phyloP scores from a whole-genome alignment of 495 filamentous ascomycete species.

The Hyaloscypha hepaticicola region DNA sequence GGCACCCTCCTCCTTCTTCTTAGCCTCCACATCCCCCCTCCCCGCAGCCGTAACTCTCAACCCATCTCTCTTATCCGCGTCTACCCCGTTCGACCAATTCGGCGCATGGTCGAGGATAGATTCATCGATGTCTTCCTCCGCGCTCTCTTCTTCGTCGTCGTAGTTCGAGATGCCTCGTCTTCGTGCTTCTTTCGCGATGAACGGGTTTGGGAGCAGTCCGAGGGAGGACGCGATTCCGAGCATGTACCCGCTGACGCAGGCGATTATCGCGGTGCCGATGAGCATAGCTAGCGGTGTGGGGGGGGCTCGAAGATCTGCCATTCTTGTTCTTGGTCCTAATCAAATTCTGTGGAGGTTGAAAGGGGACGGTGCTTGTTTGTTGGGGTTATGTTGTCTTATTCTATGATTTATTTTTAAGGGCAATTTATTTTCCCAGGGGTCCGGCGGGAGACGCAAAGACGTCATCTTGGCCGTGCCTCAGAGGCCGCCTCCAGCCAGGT shows the following conservation, averaged over 20 bases:
- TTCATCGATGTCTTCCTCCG: conserved; percentile 52
- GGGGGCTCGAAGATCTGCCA: conserved; percentile 26
- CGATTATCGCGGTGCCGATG: conserved; percentile 61
- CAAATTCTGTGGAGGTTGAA: neutral
- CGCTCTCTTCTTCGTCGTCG: conserved; percentile 46
- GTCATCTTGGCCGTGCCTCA: conserved; percentile 12
- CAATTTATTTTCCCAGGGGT: conserved; percentile 1
- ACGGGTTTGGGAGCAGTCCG: conserved; percentile 50
- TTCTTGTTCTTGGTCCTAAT: neutral
- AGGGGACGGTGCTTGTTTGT: neutral
- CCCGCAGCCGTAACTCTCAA: conserved; percentile 36
- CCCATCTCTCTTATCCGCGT: conserved; percentile 49
- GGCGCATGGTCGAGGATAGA: conserved; percentile 55
- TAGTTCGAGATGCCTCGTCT: conserved; percentile 20
- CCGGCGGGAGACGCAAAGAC: conserved; percentile 4
- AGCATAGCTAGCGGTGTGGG: conserved; percentile 40
- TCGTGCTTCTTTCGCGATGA: conserved; percentile 13
- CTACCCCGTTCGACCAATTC: conserved; percentile 54
- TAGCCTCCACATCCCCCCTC: conserved; percentile 15
- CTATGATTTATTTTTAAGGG: neutral
- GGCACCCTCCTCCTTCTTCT: conserved; percentile 18
- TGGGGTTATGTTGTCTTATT: neutral
- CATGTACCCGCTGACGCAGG: conserved; percentile 62
- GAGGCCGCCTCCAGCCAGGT: neutral
- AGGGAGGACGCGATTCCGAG: conserved; percentile 51